Percentiles rank a stretch among this genome's conserved stretches.
Evolutionary conservation across 2,329 filamentous ascomycete species (phyloP).

Genomic region (Parafenestella ontariensis): DNA sequence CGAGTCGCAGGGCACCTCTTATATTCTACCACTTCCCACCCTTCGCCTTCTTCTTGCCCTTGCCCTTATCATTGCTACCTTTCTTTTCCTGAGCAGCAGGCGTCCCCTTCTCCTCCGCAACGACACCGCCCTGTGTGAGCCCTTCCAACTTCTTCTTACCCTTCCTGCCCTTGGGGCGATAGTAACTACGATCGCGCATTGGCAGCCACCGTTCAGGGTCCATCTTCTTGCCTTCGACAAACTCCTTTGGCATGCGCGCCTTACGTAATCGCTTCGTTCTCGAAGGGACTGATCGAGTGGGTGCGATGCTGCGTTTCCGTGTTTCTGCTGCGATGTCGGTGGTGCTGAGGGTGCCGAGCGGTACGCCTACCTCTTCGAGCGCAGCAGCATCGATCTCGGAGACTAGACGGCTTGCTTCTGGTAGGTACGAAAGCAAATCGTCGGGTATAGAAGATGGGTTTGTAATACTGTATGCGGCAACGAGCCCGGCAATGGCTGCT

Average conservation of each 20-base stretch:
- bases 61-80: constrained; percentile 41
- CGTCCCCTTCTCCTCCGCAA: constrained; percentile 67
- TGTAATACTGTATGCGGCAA: constrained; percentile 77
- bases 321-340: constrained; percentile 48
- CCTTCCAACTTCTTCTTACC: constrained; percentile 77
- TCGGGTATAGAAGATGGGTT: constrained; percentile 64
- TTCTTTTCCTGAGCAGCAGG: constrained; percentile 42
- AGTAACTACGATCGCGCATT: constrained; percentile 84
- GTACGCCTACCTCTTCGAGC: constrained; percentile 72
- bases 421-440: constrained; percentile 63
- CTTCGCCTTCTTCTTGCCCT: constrained; percentile 48
- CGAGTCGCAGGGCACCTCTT: background rate
- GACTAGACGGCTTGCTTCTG: constrained; percentile 68
- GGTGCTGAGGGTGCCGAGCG: constrained; percentile 47
- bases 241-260: constrained; percentile 73
- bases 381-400: constrained; percentile 65
- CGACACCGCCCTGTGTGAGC: constrained; percentile 83
- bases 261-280: constrained; percentile 66
- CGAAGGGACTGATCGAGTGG: constrained; percentile 51
- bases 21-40: constrained; percentile 37
- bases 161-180: constrained; percentile 90
- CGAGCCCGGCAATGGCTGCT: constrained; percentile 79
- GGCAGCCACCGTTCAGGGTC: constrained; percentile 96
- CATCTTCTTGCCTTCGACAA: constrained; percentile 77
- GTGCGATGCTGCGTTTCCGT: constrained; percentile 45